Evolutionary conservation across 2,329 filamentous ascomycete species (phyloP), one percentile per base, ranked within the genome.

Genomic region (Penicillium sumatraense): DNA sequence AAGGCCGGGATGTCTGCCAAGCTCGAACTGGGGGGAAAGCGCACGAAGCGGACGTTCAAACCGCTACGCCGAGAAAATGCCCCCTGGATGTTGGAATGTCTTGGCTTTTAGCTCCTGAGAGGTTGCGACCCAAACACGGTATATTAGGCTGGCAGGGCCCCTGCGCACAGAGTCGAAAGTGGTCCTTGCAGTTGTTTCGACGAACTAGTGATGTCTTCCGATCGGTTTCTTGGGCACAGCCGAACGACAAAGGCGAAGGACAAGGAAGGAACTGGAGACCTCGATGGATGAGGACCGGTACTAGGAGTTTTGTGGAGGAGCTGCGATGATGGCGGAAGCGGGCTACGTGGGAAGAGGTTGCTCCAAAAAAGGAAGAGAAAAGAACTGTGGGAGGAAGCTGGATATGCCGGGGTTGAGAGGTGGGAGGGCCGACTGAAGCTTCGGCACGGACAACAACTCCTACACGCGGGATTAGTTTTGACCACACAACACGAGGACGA

Each of bases 1-100:
- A 69, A 65, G 60, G 63, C 49, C 59, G 40, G 66, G 68, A 69
- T 66, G 59, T 64, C 61, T 70, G 68, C 68, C 66, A 70, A 69
- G 68, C 67, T 66, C 61, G 54, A 54, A 55, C 53, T 54, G 56
- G 55, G 61, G 52, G 52, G 56, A 62, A 62, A 53, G 61, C 57
- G 62, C 59, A 55, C 63, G 62, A 54, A 55, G 54, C 58, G 57
- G 56, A 59, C 53, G 58, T 64, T 62, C 51, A 59, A 64, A 52
- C 54, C 59, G 51, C 57, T 56, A 60, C 53, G 58, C 54, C 61
- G 58, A 63, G 54, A 62, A 59, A 63, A 49, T 48, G 54, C 47
- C 58, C 60, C 59, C 55, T 61, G 56, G 58, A 54, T 53, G 57
- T 60, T 63, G 69, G 64, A 68, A 72, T 72, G 67, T 66, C 63